phyloP scores from a whole-genome alignment of 768 basidiomycete species.

The Rhodotorula babjevae region DNA sequence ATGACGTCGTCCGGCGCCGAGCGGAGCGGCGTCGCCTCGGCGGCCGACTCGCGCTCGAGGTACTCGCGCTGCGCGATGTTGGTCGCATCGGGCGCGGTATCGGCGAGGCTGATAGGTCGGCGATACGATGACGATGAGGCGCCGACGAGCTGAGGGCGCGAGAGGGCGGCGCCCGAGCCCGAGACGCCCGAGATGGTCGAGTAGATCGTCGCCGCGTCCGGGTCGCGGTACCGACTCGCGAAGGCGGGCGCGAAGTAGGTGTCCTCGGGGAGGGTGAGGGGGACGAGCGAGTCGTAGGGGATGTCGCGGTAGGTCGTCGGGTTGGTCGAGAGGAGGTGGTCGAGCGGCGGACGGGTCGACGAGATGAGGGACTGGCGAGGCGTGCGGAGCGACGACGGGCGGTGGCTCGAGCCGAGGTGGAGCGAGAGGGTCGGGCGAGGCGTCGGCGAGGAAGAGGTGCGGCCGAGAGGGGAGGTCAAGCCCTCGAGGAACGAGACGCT shows the following conservation, averaged over 20 bases:
- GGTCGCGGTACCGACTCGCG: constrained; percentile 21
- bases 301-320: constrained; percentile 35
- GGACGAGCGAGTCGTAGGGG: constrained; percentile 46
- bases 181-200: constrained; percentile 32
- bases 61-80: constrained; percentile 45
- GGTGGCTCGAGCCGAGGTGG: constrained; percentile 4
- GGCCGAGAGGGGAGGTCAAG: constrained; percentile 21
- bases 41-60: constrained; percentile 66
- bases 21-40: constrained; percentile 61
- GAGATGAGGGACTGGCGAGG: constrained; percentile 21
- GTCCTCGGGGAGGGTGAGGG: constrained; percentile 44
- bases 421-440: not conserved
- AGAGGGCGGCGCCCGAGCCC: not conserved
- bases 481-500: constrained; percentile 34
- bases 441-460: constrained; percentile 23
- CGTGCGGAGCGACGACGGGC: constrained; percentile 29
- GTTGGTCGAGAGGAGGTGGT: constrained; percentile 1
- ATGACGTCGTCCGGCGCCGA: constrained; percentile 65
- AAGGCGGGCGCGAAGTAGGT: constrained; percentile 36
- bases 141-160: constrained; percentile 4
- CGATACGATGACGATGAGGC: constrained; percentile 14
- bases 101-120: constrained; percentile 19
- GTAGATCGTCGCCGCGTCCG: constrained; percentile 37
- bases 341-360: constrained; percentile 6
- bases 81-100: constrained; percentile 10